Conservation (phyloP, 768 basidiomycete species). For the Rhizopogon sp. region DNA sequence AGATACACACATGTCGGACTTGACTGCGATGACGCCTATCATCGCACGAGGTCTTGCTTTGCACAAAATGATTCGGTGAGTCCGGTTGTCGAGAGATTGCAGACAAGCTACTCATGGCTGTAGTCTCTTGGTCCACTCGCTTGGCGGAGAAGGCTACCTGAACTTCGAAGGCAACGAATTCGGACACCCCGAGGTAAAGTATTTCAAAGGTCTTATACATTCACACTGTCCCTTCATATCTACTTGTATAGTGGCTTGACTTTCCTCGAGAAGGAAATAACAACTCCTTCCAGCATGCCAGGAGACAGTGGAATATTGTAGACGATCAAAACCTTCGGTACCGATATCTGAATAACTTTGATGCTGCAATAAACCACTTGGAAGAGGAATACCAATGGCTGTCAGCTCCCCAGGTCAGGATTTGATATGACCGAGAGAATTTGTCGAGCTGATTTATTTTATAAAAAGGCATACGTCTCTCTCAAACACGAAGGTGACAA, state of each 20-base stretch:
- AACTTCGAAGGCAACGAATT: constrained; percentile 99
- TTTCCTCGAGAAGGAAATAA: constrained; percentile 96
- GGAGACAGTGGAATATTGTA: constrained; percentile 93
- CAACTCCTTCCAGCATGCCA: constrained; percentile 95
- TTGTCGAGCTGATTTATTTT: constrained; percentile 4
- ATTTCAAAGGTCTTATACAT: not conserved
- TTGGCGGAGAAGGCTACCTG: constrained; percentile 96
- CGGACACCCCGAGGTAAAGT: constrained; percentile 86
- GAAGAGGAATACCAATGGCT: constrained; percentile 87
- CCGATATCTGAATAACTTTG: constrained; percentile 90
- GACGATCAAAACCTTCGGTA: constrained; percentile 88
- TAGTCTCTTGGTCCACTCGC: constrained; percentile 83
- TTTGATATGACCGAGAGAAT: not conserved
- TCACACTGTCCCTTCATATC: not conserved
- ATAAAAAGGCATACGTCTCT: constrained; percentile 76
- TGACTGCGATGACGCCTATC: constrained; percentile 75
- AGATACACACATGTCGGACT: constrained; percentile 95
- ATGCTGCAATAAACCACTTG: constrained; percentile 83
- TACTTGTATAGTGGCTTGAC: constrained; percentile 81
- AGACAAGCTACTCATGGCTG: not conserved
- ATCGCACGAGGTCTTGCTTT: constrained; percentile 87
- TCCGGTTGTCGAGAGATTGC: not conserved
- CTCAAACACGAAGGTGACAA: constrained; percentile 94
- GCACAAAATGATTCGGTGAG: constrained; percentile 96
- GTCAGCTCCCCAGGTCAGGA: constrained; percentile 62